Base-by-base conservation (phyloP, 2,329 filamentous ascomycete genomes). In the Cladophialophora bantiana region DNA sequence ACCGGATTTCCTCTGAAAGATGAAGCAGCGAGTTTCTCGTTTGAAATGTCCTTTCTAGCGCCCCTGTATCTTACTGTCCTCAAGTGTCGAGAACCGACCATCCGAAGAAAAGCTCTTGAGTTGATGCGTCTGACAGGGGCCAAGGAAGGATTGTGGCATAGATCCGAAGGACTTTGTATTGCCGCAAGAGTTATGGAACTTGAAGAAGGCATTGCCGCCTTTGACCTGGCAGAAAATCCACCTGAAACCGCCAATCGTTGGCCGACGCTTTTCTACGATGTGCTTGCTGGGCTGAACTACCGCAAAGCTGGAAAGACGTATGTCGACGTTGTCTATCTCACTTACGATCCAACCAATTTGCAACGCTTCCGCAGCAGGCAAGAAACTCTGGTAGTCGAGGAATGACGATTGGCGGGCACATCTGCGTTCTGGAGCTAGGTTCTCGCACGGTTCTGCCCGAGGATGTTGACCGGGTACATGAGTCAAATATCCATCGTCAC, bases 101-200 rank as follows among this genome's bases (percentile, higher is more conserved):
- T 52, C 13, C 58, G 58, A 18, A 60, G 58, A n/a, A 60, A 60
- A 26, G 58, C 58, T 12, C 42, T 60, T 4, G 58, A 60, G 20
- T 38, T 60, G 58, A 60, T 60, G 58, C 32, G 10, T 40, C 58
- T 26, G 9, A 26, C 58, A 20, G 42, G 58, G 6, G 45, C n/a
- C 32, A 60, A 60, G n/a, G 58, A 60, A 38, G 58, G 58, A 9
- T 52, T 60, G 34, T 60, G 58, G 58, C 36, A 38, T 50, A 18
- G 45, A 26, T 26, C 58, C 40, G 58, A 60, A 60, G 31, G 53
- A 34, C 52, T 18, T 5, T 53, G 58, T 34, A 42, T 60, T 31
- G 42, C 42, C 5, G 45, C 58, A 26, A 52, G 58, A 26, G 58
- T 53, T 31, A 60, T 60, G 15, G 58, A 52, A 7, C 58, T 60